Conservation (phyloP, 179 eudicot species). For the Beta corolliflora region DNA sequence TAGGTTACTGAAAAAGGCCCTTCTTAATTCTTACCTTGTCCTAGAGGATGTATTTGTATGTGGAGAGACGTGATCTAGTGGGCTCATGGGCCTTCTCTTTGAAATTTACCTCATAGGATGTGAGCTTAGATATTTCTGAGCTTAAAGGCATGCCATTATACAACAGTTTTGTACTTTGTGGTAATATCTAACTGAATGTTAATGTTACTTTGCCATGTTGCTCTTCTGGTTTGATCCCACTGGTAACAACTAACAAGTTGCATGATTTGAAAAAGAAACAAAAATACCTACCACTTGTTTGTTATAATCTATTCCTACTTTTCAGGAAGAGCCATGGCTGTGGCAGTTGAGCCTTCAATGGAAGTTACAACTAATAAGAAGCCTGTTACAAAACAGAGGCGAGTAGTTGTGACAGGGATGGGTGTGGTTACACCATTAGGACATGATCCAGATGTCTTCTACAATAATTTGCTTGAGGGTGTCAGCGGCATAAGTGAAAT, state of each 20-base stretch:
- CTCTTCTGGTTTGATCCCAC: constrained; percentile 1
- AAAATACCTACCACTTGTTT: neutral
- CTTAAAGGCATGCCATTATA: neutral
- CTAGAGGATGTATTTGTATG: neutral
- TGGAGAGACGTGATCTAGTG: neutral
- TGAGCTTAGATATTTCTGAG: neutral
- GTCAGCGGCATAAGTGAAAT: constrained; percentile 90
- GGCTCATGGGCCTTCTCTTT: neutral
- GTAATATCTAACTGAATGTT: neutral
- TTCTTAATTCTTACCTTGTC: neutral
- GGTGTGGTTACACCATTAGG: constrained; percentile 91
- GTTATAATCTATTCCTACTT: constrained; percentile 3
- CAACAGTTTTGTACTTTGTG: neutral
- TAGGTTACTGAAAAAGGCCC: neutral
- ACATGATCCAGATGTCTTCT: constrained; percentile 69
- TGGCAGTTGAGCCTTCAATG: constrained; percentile 62
- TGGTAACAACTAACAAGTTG: neutral
- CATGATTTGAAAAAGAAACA: neutral
- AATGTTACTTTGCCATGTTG: neutral
- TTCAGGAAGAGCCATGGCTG: constrained; percentile 59
- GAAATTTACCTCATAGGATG: neutral
- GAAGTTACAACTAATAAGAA: constrained; percentile 47
- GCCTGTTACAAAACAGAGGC: constrained; percentile 55
- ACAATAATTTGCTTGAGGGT: constrained; percentile 92
- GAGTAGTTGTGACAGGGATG: constrained; percentile 97